A percentile compares a stretch with the other conserved stretches of the same genome.
Evolutionary conservation across 106 monocot genomes (phyloP).

Genomic region (Apostasia ramifera): DNA sequence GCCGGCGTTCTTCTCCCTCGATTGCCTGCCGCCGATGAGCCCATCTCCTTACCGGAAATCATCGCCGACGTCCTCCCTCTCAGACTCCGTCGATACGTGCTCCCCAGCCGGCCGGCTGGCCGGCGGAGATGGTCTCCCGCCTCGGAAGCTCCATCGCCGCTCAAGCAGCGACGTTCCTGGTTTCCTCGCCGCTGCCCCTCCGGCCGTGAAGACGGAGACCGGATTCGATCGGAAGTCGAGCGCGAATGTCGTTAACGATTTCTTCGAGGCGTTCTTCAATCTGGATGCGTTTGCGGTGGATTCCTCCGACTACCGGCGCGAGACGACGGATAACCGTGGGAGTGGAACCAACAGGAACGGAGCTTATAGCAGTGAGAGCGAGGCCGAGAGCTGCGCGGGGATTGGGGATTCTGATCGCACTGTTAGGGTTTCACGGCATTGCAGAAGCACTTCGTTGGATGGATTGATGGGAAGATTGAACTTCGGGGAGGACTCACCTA

Average conservation of each 20-base stretch:
- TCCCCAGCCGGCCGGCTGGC: not conserved
- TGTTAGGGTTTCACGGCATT: slow-evolving; percentile 20
- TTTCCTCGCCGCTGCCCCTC: not conserved
- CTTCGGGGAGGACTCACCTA: not conserved
- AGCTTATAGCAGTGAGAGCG: slow-evolving; percentile 14
- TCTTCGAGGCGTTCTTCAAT: not conserved
- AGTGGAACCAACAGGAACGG: not conserved
- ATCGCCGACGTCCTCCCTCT: slow-evolving; percentile 9
- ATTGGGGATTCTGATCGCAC: not conserved
- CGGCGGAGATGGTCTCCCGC: not conserved
- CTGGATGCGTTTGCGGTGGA: slow-evolving; percentile 1
- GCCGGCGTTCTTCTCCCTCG: slow-evolving; percentile 11
- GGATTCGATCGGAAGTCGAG: not conserved
- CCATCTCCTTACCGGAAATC: slow-evolving; percentile 3
- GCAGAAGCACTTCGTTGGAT: slow-evolving; percentile 45
- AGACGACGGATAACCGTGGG: not conserved
- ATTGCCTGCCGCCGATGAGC: slow-evolving; percentile 1
- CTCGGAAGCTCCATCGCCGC: slow-evolving; percentile 14
- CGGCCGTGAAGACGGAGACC: slow-evolving; percentile 1
- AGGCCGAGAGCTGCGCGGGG: slow-evolving; percentile 10
- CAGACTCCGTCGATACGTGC: slow-evolving; percentile 1
- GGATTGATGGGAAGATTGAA: slow-evolving; percentile 45
- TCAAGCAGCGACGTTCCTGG: slow-evolving; percentile 9
- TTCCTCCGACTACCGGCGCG: not conserved
- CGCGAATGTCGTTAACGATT: not conserved